Evolutionary conservation across 345 rosid genomes (phyloP), one percentile per base, ranked within the genome.

Genomic region (Rhizophora apiculata): DNA sequence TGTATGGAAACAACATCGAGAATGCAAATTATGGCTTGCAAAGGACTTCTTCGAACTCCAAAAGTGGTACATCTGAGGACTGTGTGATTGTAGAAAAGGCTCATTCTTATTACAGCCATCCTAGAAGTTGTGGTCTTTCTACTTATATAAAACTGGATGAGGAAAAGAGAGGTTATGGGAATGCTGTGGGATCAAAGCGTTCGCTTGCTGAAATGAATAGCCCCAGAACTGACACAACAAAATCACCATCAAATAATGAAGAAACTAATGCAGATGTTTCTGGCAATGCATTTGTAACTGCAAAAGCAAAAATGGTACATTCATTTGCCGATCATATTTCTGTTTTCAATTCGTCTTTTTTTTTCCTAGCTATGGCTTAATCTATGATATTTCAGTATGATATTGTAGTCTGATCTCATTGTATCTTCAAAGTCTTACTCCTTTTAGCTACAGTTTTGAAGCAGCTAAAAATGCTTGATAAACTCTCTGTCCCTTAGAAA

Each of bases 301-400:
- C 99, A 67, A 84, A 84, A 86, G 81, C 83, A 64, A 95, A 92
- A 85, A 71, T 95, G 96, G 97, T 91, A 91, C 32, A 13, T 43
- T 60, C n/a, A n/a, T 63, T 64, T 3, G 2, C 60, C 30, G 10
- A 24, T 56, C 24, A 56, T 24, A 43, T 11, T 15, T 11, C 49
- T 43, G 19, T 43, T 43, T 43, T 13, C 18, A 43, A 43, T 43
- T 43, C 0, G 3, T 5, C 1, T 26, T 27, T 56, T 56, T 21
- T 56, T 27, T 9, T 19, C 27, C 16, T n/a, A 3, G 31, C 19
- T 56, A 6, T 20, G 18, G 60, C 22, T 13, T 13, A 43, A 13
- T 43, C 19, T 43, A 43, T 0, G 18, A 11, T 27, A 43, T 58
- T 20, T 39, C 46, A 18, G 27, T 34, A 39, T 13, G 0, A 34